These are phyloP conservation scores for Asterophora parasitica DNA, from an alignment of 768 basidiomycete genomes.

Conservation along the genomic window DNA sequence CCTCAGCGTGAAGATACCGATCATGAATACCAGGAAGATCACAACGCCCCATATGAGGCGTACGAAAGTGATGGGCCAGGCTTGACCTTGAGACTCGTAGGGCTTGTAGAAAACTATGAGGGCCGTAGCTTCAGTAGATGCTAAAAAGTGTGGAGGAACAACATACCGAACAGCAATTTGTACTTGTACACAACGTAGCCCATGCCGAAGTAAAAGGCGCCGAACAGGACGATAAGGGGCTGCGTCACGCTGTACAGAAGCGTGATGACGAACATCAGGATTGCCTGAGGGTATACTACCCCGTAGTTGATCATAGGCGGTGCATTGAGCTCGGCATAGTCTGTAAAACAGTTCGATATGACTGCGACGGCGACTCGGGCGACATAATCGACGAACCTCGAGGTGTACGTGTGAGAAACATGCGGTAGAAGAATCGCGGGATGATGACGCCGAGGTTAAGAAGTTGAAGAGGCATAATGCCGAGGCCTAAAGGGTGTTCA, in stretches of 20 bases:
- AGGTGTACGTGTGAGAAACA: slow-evolving; percentile 84
- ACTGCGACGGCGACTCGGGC: background rate
- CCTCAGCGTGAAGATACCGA: slow-evolving; percentile 77
- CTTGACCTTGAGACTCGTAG: slow-evolving; percentile 95
- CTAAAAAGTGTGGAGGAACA: background rate
- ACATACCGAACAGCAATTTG: slow-evolving; percentile 88
- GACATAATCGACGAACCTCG: slow-evolving; percentile 51
- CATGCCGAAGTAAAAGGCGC: slow-evolving; percentile 93
- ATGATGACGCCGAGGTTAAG: slow-evolving; percentile 88
- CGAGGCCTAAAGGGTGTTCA: slow-evolving; percentile 51
- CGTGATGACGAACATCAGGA: slow-evolving; percentile 93
- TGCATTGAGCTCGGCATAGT: slow-evolving; percentile 93
- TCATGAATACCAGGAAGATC: slow-evolving; percentile 96
- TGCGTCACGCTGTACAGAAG: slow-evolving; percentile 94
- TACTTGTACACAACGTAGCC: slow-evolving; percentile 98
- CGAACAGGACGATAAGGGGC: slow-evolving; percentile 91
- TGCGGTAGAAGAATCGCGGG: slow-evolving; percentile 66
- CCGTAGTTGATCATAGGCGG: slow-evolving; percentile 99
- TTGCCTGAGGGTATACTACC: slow-evolving; percentile 93
- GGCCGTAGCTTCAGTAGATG: background rate
- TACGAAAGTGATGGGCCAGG: slow-evolving; percentile 94
- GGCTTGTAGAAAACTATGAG: slow-evolving; percentile 92
- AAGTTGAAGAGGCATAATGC: slow-evolving; percentile 93
- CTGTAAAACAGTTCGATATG: slow-evolving; percentile 36
- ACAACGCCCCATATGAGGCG: slow-evolving; percentile 90